Evolutionary conservation across 1,284 basidiomycete species (phyloP), one percentile per base, ranked within the genome.

Genomic region (Papiliotrema fonsecae): DNA sequence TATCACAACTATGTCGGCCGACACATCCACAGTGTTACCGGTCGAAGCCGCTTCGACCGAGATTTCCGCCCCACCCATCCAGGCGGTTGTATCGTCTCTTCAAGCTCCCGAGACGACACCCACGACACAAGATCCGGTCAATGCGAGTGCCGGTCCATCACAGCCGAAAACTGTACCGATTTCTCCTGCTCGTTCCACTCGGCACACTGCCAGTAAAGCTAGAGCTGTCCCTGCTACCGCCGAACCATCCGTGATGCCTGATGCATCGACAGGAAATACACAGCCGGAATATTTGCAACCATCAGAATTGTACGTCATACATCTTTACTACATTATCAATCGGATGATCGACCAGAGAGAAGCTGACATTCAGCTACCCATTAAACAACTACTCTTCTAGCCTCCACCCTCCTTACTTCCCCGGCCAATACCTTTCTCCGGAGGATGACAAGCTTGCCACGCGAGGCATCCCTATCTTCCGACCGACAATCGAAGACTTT

Each of bases 381-480:
- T 24, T 49, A 11, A 43, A 22, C 35, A 49, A 49, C 37, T 32
- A 49, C 18, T 18, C 47, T 19, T 30, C 18, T 14, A 27, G 22
- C 4, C 5, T 14, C 9, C 14, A 30, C 11, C 34, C 41, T n/a
- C 40, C 41, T 19, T 32, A 5, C 3, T 18, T 26, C 32, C 22
- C 19, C 25, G 47, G 34, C 24, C 19, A 45, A 50, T 28, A 48
- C 46, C 32, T 81, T 81, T 67, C 67, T 2, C 90, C 89, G 14
- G 79, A 81, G 39, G 87, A 91, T 65, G 90, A 93, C 76, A 86
- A 84, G 11, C 69, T 83, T n/a, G 88, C 88, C 0, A 79, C 83
- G 60, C 82, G 87, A 46, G 92, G 92, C 35, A 92, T 96, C 41
- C 92, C 92, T 14, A 88, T 97, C 14, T 97, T 97, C 79, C 86